Evolutionary conservation across 805 yeast species (phyloP), one percentile per base, ranked within the genome.

Genomic region (Yamadazyma ubonensis): DNA sequence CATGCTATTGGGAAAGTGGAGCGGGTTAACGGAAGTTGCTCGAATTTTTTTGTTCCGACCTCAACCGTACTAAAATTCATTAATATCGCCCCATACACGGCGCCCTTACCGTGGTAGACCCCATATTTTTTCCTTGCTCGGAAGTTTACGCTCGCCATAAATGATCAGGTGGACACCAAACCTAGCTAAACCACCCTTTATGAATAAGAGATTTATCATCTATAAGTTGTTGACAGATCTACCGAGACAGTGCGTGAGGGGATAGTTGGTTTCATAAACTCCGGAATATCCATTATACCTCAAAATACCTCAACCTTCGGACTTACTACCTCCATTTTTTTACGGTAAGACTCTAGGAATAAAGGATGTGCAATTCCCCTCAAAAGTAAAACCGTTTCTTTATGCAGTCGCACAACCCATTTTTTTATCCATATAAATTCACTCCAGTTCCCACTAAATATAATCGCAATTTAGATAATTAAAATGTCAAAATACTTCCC

Each of bases 401-500:
- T 33, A 16, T 25, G 37, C 37, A 33, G 29, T 15, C 17, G 29
- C 37, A 33, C 27, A 15, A 12, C n/a, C 7, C 17, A 25, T 15
- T 18, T 14, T 30, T 19, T 19, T 16, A 7, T 28, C 22, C 22
- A 30, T 29, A 29, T 38, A 43, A 38, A 39, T 29, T 32, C 26
- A 23, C 38, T 16, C 14, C 26, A 3, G 25, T 12, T 32, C 18
- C 16, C 35, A 3, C 11, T 32, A n/a, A n/a, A n/a, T n/a, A n/a
- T 19, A 22, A 16, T 15, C 36, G 21, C 26, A 12, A 33, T 28
- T 20, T 20, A 28, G 14, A 12, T 22, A 18, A 21, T 3, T n/a
- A 39, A 6, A 54, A 67, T 68, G 71, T 57, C 70, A 5, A 51
- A 53, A 25, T 61, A 58, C 47, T 75, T 75, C 48, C 61, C 78